Evolutionary conservation across 495 filamentous ascomycete species (phyloP), one percentile per base, ranked within the genome.

Genomic region (Mytilinidion resinicola): DNA sequence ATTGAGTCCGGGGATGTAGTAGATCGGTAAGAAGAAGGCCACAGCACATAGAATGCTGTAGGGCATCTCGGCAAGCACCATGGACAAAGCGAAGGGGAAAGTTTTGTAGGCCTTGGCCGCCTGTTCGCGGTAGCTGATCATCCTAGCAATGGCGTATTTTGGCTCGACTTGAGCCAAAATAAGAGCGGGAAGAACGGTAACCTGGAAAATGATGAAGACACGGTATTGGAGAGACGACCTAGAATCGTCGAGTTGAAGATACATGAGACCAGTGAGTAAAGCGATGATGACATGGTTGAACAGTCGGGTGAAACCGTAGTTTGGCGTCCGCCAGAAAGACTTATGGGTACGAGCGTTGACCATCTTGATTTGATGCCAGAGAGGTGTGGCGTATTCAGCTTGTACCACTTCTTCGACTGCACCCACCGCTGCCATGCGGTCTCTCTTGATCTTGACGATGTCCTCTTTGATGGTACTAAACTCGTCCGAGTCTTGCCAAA

Each of bases 121-220:
- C 50, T 83, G 80, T 64, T 92, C 88, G 50, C 88, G 88, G 75
- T 88, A 89, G 74, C 85, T 88, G 54, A 90, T 83, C 50, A 85
- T 72, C 46, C 88, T 81, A n/a, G 82, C 79, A 69, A 88, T 76
- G 61, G 85, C 84, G 65, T 86, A 92, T 67, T 85, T 87, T 5
- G 88, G 83, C 65, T 91, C 83, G 43, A 90, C 85, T 62, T 90
- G 86, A 0, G 85, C 82, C 53, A 92, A 78, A 63, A 92, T 85
- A 30, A 90, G 78, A 1, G 87, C 85, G 0, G 87, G 85, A 1
- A 91, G 76, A 11, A 90, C 82, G 3, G 85, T 90, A 53, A 87
- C 78, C 69, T 90, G 88, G 78, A 92, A 93, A 66, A 90, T 84
- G 69, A 90, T 80, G 70, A 95, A 93, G 58, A 95, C 80, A 43